Base-by-base conservation (phyloP, 208 protist genomes). In the Crithidia expoeki region DNA sequence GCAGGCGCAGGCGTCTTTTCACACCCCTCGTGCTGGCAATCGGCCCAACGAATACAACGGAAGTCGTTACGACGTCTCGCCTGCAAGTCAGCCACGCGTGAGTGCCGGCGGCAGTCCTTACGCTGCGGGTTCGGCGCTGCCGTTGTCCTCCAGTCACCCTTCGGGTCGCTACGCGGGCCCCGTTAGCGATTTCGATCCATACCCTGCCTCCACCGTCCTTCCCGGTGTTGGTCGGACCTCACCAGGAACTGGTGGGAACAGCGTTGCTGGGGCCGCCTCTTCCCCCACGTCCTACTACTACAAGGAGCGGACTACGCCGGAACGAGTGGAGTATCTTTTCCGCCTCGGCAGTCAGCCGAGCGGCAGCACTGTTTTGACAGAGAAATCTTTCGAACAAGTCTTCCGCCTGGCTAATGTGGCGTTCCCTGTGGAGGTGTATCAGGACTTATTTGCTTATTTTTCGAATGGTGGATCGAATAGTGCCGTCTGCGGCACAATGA, bases 271-370 rank as follows among this genome's bases (percentile, higher is more conserved):
- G 11, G 25, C 58, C 5, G 38, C 61, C 0, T 50, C 64, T 12
- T 64, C 63, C 11, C 62, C 68, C 17, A 72, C 72, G 2, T 53
- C 72, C 12, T 76, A 52, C 50, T 83, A 79, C 52, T 83, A 81
- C 68, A 74, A 74, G 55, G 85, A 89, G 58, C 67, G 72, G 49
- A 84, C 79, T 28, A 82, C 79, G 30, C 81, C 72, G 38, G 79
- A 94, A 58, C 77, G 85, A 40, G 72, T 89, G 38, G 84, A 88
- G 62, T 83, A 82, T 53, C 74, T 94, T 32, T 91, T 89, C 51
- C 63, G 51, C 21, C 36, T 85, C 28, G 74, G 78, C 36, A 67
- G 63, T 14, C 71, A 76, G 55, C 33, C 17, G 0, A 69, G 38
- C 40, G 47, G n/a, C 19, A 49, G 71, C 32, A 52, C 47, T 10